A percentile compares a stretch with the other conserved stretches of the same genome.
Evolutionary conservation across 768 basidiomycete species (phyloP).

Genomic region (Boletus rubescentipes): DNA sequence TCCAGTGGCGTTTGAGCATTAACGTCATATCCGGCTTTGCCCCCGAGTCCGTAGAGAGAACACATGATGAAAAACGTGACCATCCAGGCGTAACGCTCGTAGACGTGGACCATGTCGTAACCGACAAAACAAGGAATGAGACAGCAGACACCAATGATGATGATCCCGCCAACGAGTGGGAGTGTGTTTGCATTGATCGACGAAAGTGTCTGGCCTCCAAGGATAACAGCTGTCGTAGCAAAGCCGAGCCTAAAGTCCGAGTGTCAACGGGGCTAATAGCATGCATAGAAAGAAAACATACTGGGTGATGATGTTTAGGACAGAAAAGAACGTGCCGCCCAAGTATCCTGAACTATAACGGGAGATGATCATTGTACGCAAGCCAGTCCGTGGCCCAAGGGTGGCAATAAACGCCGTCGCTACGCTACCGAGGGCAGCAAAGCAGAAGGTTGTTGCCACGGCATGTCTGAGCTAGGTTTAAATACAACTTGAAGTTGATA

Average conservation of each 20-base stretch:
- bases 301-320: constrained; percentile 55
- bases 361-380: constrained; percentile 54
- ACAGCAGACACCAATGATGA: constrained; percentile 43
- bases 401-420: constrained; percentile 52
- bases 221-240: constrained; percentile 47
- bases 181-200: constrained; percentile 45
- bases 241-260: constrained; percentile 42
- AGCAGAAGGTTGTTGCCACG: constrained; percentile 45
- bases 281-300: constrained; percentile 10
- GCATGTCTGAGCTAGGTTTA: constrained; percentile 34
- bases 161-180: constrained; percentile 47
- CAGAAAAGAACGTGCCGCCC: constrained; percentile 48
- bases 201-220: constrained; percentile 52
- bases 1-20: constrained; percentile 42
- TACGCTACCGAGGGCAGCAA: constrained; percentile 42
- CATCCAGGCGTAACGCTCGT: constrained; percentile 59
- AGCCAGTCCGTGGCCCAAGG: constrained; percentile 51
- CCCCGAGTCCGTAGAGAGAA: constrained; percentile 51
- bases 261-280: not conserved
- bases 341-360: constrained; percentile 50
- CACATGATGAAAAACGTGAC: constrained; percentile 45
- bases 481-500: not conserved
- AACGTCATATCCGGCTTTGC: constrained; percentile 45
- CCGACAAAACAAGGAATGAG: constrained; percentile 48
- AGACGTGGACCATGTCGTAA: constrained; percentile 46